Evolutionary conservation across 768 basidiomycete species (phyloP).

Genomic region (Glaciozyma martinii): DNA sequence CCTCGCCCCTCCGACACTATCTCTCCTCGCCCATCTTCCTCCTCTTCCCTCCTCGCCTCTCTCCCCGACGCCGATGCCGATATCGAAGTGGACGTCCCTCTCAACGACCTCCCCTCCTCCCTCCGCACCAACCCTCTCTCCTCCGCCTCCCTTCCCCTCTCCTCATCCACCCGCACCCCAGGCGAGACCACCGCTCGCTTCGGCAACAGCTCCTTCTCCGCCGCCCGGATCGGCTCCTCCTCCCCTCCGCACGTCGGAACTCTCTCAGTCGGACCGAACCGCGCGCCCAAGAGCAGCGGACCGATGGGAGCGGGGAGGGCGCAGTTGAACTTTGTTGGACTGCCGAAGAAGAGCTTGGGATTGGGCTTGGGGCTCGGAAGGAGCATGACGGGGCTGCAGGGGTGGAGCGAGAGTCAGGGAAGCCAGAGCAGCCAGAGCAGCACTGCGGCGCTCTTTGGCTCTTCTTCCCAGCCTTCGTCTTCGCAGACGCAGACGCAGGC

Average conservation of each 20-base stretch:
- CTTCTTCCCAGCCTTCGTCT: not conserved
- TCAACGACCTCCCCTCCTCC: slow-evolving; percentile 24
- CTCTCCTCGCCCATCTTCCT: not conserved
- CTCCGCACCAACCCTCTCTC: too few species aligned
- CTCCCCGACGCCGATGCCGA: slow-evolving; percentile 24
- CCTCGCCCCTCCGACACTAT: not conserved
- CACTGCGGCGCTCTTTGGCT: not conserved
- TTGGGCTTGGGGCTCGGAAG: slow-evolving; percentile 12
- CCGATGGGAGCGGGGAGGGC: too few species aligned
- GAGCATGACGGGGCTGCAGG: not conserved
- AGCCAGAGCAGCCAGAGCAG: slow-evolving; percentile 4
- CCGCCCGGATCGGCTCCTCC: not conserved
- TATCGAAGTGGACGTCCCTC: slow-evolving; percentile 18
- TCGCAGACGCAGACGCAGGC: not conserved
- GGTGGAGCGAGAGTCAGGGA: not conserved
- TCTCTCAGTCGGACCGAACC: too few species aligned
- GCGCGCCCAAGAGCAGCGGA: too few species aligned
- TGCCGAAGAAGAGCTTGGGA: slow-evolving; percentile 28
- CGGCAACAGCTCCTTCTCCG: not conserved
- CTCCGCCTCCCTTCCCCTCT: slow-evolving; percentile 1
- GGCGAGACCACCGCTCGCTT: not conserved
- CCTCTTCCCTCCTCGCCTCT: slow-evolving; percentile 1
- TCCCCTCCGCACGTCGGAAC: too few species aligned
- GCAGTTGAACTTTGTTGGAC: slow-evolving; percentile 26
- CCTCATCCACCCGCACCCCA: not conserved